These are phyloP conservation scores for Saccharomyces hybrid DNA, from an alignment of 1,139 yeast species.

Conservation along the genomic window DNA sequence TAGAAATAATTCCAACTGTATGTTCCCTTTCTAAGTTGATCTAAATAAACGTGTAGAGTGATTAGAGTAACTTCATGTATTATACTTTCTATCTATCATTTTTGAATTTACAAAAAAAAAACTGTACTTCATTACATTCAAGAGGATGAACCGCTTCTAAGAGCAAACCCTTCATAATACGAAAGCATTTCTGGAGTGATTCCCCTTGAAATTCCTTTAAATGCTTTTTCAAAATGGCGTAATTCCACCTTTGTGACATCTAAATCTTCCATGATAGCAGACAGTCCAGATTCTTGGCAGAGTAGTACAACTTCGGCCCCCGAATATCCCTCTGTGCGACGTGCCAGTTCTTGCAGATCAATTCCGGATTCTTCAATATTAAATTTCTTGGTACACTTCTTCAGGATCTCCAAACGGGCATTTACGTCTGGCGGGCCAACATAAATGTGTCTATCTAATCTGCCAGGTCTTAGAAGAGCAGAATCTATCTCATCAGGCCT, in stretches of 20 bases:
- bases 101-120: neutral
- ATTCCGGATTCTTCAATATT: slow-evolving; percentile 38
- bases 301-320: slow-evolving; percentile 92
- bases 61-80: neutral
- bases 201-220: slow-evolving; percentile 60
- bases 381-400: slow-evolving; percentile 57
- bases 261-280: slow-evolving; percentile 77
- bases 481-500: slow-evolving; percentile 90
- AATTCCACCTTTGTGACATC: slow-evolving; percentile 46
- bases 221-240: slow-evolving; percentile 66
- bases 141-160: slow-evolving; percentile 25
- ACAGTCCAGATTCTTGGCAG: slow-evolving; percentile 91
- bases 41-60: neutral
- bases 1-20: neutral
- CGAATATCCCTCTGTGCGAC: slow-evolving; percentile 75
- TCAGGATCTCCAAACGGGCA: slow-evolving; percentile 71
- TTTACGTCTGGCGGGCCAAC: slow-evolving; percentile 83
- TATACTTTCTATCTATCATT: neutral
- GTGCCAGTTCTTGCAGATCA: slow-evolving; percentile 46
- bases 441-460: slow-evolving; percentile 85
- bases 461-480: slow-evolving; percentile 87
- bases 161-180: slow-evolving; percentile 63
- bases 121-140: neutral
- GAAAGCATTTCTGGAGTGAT: slow-evolving; percentile 79
- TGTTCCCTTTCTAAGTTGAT: neutral